Base-by-base conservation (phyloP, 2,329 filamentous ascomycete genomes). In the Rhytidhysteron rufulum region DNA sequence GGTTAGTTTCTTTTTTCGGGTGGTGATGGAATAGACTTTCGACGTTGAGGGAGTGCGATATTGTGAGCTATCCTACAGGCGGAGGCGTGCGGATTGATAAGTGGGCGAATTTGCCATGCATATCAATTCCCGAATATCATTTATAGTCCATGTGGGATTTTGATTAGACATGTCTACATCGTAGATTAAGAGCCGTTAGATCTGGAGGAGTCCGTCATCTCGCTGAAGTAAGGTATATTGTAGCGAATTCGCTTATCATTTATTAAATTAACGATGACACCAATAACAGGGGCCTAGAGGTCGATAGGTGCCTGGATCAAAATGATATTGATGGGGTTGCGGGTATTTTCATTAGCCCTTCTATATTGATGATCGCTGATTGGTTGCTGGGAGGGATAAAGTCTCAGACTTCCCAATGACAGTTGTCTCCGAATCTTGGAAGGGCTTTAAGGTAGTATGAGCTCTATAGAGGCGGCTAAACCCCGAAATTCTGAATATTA, bases 381-480 rank as follows among this genome's bases (percentile, higher is more conserved):
- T 31, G 39, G 31, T 17, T 20, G 31, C 36, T 45, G 33, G 40
- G 41, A 41, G 43, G 43, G 31, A 41, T 46, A 46, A 46, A 46
- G 36, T 45, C 30, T 20, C 20, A 9, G 29, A 31, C 16, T 34
- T 34, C 20, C 34, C 16, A 27, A 37, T 32, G 31, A 32, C 31
- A 13, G 25, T 29, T 32, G 7, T 15, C 17, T 32, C 31, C 31
- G 8, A 15, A 8, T 8, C 31, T 32, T 9, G 16, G 8, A 32
- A 7, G 31, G 7, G 8, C 8, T 8, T 32, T 18, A 32, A 7
- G 31, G 31, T 7, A 8, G 7, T 32, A 15, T 32, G 31, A 32
- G n/a, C n/a, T n/a, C n/a, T n/a, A n/a, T 8, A 32, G 33, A 13
- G 24, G 24, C 24, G 24, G 24, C 8, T 27, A 27, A 27, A 27